Conservation (phyloP, 306 rosid species). For the Oemleria cerasiformis region DNA sequence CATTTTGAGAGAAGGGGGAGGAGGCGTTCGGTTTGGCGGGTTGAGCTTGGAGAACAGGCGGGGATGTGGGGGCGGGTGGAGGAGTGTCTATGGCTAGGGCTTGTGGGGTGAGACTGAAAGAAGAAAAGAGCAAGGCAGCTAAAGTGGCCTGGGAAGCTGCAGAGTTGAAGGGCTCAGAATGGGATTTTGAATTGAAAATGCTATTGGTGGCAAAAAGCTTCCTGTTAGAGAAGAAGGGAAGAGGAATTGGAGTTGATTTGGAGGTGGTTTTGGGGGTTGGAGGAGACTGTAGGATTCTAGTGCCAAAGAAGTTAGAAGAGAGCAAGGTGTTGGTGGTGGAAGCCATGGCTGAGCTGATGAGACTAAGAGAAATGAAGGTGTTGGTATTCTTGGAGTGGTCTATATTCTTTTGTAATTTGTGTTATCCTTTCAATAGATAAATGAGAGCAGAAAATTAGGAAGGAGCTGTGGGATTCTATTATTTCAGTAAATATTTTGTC, state of each 20-base stretch:
- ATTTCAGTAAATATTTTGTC: no score
- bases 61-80: constrained; percentile 40
- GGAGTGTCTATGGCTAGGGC: constrained; percentile 55
- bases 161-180: constrained; percentile 36
- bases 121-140: constrained; percentile 64
- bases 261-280: constrained; percentile 73
- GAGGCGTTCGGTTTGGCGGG: constrained; percentile 32
- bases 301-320: constrained; percentile 58
- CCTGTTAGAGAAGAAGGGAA: constrained; percentile 33
- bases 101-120: constrained; percentile 45
- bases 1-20: constrained; percentile 65
- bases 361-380: background rate
- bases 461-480: no score
- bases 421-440: constrained; percentile 5
- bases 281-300: constrained; percentile 43
- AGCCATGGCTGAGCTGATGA: constrained; percentile 43
- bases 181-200: constrained; percentile 18
- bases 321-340: constrained; percentile 55
- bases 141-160: constrained; percentile 56
- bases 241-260: constrained; percentile 22
- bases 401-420: background rate
- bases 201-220: constrained; percentile 31
- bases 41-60: constrained; percentile 57
- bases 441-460: no score
- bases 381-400: background rate